Conservation (phyloP, 2,329 filamentous ascomycete species). For the Magnaporthiopsis rhizophila region DNA sequence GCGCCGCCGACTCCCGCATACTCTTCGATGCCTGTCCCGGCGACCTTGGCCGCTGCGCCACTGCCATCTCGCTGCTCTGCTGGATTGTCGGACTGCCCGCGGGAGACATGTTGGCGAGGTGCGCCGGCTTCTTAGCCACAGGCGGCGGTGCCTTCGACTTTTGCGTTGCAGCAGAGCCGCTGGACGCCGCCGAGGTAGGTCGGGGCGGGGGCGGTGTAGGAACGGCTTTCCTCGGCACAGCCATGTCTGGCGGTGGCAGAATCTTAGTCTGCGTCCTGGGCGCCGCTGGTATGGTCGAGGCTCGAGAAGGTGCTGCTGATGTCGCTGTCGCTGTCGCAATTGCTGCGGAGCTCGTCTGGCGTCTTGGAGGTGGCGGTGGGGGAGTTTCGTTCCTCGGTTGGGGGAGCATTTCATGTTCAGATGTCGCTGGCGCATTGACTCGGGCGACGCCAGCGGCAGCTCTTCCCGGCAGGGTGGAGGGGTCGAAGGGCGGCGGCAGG, state of each 20-base stretch:
- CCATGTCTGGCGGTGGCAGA: background rate
- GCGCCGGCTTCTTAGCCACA: conserved; percentile 56
- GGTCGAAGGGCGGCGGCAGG: conserved; percentile 42
- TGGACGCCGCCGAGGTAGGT: conserved; percentile 20
- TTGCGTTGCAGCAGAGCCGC: conserved; percentile 25
- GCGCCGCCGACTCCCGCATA: background rate
- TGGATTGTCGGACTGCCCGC: conserved; percentile 16
- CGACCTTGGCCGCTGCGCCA: conserved; percentile 9
- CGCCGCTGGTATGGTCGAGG: conserved; percentile 23
- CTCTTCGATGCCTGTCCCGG: conserved; percentile 1
- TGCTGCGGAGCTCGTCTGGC: conserved; percentile 13
- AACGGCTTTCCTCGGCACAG: background rate
- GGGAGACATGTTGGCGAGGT: conserved; percentile 32
- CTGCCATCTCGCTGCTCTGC: conserved; percentile 12
- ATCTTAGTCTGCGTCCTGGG: conserved; percentile 30
- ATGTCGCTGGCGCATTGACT: conserved; percentile 15
- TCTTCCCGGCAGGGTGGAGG: conserved; percentile 33
- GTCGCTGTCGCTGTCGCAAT: conserved; percentile 5
- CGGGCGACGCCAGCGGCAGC: conserved; percentile 26
- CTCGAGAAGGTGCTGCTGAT: conserved; percentile 9
- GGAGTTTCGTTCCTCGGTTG: conserved; percentile 25
- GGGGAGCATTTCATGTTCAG: background rate
- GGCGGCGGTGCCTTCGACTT: conserved; percentile 43
- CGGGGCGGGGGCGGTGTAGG: conserved; percentile 12
- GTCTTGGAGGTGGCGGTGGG: conserved; percentile 30